These are phyloP conservation scores for Melocanna baccifera DNA, from an alignment of 176 grass and related monocot genomes.

Conservation along the genomic window DNA sequence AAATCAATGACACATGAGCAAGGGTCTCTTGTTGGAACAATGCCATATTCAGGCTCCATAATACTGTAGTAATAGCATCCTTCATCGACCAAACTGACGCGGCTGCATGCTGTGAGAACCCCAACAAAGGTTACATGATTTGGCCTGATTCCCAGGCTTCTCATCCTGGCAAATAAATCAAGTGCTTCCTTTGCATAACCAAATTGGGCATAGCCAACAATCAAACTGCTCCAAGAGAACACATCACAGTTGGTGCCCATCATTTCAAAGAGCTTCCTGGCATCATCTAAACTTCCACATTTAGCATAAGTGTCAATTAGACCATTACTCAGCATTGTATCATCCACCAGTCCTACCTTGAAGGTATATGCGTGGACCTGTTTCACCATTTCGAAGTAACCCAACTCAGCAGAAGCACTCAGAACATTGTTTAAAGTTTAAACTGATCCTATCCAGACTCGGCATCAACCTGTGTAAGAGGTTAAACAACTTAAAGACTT, in stretches of 20 bases:
- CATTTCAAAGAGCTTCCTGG: conserved; percentile 58
- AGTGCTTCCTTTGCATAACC: conserved; percentile 61
- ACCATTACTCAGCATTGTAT: conserved; percentile 49
- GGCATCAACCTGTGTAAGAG: conserved; percentile 38
- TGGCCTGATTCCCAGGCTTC: conserved; percentile 43
- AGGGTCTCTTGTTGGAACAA: conserved; percentile 59
- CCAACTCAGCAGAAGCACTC: conserved; percentile 60
- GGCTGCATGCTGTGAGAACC: conserved; percentile 77
- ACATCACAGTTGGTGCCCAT: conserved; percentile 51
- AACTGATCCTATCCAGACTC: conserved; percentile 60
- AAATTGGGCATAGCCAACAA: conserved; percentile 85
- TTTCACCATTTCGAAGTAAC: conserved; percentile 59
- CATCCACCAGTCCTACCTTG: conserved; percentile 44
- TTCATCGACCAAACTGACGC: conserved; percentile 67
- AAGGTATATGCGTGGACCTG: conserved; percentile 49
- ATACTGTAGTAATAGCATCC: conserved; percentile 69
- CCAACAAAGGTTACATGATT: conserved; percentile 85
- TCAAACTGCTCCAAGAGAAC: conserved; percentile 87
- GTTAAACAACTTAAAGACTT: conserved; percentile 43
- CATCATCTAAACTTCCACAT: conserved; percentile 75
- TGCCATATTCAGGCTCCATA: conserved; percentile 61
- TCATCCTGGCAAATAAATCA: conserved; percentile 59
- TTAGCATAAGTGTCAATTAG: conserved; percentile 84
- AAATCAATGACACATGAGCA: conserved; percentile 84
- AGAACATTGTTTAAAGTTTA: conserved; percentile 55